phyloP scores from a whole-genome alignment of 176 grass and related monocot genomes.

The Pontederia crassipes region DNA sequence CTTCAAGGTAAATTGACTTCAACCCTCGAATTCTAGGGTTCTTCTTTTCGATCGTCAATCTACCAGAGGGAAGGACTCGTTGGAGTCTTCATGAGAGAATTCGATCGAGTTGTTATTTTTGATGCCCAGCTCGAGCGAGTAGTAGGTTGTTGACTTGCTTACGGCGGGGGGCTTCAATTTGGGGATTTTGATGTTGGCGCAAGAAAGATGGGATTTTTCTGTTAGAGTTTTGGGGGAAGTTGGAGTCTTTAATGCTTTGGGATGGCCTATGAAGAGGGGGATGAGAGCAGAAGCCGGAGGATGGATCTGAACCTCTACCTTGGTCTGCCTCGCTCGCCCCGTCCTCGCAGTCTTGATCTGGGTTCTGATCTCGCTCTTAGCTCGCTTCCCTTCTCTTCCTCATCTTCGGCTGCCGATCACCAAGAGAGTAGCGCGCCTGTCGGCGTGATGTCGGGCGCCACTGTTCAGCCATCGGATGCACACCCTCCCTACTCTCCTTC shows the following conservation, averaged over 20 bases:
- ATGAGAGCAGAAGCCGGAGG: conserved; percentile 27
- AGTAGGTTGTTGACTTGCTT: too few relatives aligned
- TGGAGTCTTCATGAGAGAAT: too few relatives aligned
- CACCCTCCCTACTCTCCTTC: conserved; percentile 37
- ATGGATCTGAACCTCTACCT: conserved; percentile 99
- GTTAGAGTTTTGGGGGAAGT: neutral
- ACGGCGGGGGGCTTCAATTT: too few relatives aligned
- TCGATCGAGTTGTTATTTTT: too few relatives aligned
- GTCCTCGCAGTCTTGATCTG: conserved; percentile 62
- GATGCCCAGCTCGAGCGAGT: too few relatives aligned
- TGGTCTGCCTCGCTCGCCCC: conserved; percentile 61
- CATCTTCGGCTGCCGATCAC: conserved; percentile 39
- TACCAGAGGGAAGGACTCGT: too few relatives aligned
- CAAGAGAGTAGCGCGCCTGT: conserved; percentile 26
- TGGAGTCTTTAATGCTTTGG: neutral
- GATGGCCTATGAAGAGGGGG: neutral
- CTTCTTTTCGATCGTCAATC: too few relatives aligned
- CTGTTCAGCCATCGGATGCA: conserved; percentile 25
- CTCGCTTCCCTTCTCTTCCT: conserved; percentile 53
- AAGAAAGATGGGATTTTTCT: too few relatives aligned
- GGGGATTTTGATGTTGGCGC: neutral
- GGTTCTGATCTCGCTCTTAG: conserved; percentile 91
- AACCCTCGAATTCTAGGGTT: too few relatives aligned
- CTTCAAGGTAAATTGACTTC: too few relatives aligned
- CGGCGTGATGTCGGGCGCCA: conserved; percentile 15